Percentiles rank a stretch among this genome's conserved stretches.
Evolutionary conservation across 2,329 filamentous ascomycete genomes (phyloP).

Genomic region (Colletotrichum tamarilloi): DNA sequence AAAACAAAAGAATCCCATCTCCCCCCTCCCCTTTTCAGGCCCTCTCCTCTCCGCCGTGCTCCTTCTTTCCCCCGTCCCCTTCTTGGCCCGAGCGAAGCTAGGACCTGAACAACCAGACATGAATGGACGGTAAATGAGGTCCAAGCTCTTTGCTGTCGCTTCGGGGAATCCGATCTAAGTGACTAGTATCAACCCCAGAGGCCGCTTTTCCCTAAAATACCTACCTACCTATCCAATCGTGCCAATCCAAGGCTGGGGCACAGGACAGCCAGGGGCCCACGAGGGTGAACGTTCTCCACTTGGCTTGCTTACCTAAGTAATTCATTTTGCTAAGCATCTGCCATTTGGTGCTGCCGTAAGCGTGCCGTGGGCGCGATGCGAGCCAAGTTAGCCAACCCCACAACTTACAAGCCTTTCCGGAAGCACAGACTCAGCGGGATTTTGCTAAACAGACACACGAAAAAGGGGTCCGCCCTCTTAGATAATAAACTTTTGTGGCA

Average conservation of each 20-base stretch:
- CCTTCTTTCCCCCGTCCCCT: neutral
- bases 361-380: neutral
- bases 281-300: neutral
- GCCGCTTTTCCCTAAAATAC: neutral
- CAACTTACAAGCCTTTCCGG: neutral
- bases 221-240: too few species aligned
- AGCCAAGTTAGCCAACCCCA: too few species aligned
- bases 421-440: constrained; percentile 20
- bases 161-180: constrained; percentile 13
- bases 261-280: neutral
- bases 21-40: neutral
- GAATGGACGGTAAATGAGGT: constrained; percentile 5
- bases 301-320: neutral
- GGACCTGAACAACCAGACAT: constrained; percentile 2
- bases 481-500: constrained; percentile 27
- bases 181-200: neutral
- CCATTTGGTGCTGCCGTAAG: neutral
- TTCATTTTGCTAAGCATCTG: constrained; percentile 4
- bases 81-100: constrained; percentile 1
- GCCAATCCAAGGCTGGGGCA: neutral
- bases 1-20: constrained; percentile 14
- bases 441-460: neutral
- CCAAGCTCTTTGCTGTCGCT: constrained; percentile 14
- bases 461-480: constrained; percentile 26
- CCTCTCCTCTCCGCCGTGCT: neutral